These are phyloP conservation scores for Mycena rosella DNA, from an alignment of 768 basidiomycete species.

Conservation along the genomic window DNA sequence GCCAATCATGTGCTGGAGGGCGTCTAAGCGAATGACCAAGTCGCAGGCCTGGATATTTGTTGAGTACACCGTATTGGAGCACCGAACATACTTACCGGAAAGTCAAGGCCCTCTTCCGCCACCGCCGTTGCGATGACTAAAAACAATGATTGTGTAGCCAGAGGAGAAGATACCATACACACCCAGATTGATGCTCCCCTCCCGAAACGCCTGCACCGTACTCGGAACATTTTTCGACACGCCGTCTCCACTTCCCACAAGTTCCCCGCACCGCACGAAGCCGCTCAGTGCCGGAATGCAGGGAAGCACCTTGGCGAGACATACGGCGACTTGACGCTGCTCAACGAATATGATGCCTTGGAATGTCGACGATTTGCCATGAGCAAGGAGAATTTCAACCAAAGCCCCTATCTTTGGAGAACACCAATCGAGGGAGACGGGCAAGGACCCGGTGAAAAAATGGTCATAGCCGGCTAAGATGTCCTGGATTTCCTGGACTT, in stretches of 20 bases:
- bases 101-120: slow-evolving; percentile 94
- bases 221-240: slow-evolving; percentile 61
- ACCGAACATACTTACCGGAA: slow-evolving; percentile 65
- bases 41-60: slow-evolving; percentile 75
- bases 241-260: slow-evolving; percentile 78
- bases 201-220: slow-evolving; percentile 74
- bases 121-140: slow-evolving; percentile 87
- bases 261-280: slow-evolving; percentile 69
- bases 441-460: slow-evolving; percentile 53
- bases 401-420: slow-evolving; percentile 79
- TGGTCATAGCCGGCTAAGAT: slow-evolving; percentile 57
- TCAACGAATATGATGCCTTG: slow-evolving; percentile 92
- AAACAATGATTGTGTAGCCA: neutral
- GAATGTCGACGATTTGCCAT: slow-evolving; percentile 68
- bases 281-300: slow-evolving; percentile 69
- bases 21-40: slow-evolving; percentile 88
- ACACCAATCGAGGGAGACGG: slow-evolving; percentile 71
- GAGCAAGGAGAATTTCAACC: slow-evolving; percentile 68
- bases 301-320: slow-evolving; percentile 74
- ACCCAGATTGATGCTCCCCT: slow-evolving; percentile 77
- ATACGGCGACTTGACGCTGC: slow-evolving; percentile 83
- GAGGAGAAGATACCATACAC: slow-evolving; percentile 47
- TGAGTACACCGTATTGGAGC: neutral
- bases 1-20: slow-evolving; percentile 84
- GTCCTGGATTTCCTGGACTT: slow-evolving; percentile 50